These are phyloP conservation scores for Pestalotiopsis fici DNA, from an alignment of 2,329 filamentous ascomycete species.

Conservation along the genomic window DNA sequence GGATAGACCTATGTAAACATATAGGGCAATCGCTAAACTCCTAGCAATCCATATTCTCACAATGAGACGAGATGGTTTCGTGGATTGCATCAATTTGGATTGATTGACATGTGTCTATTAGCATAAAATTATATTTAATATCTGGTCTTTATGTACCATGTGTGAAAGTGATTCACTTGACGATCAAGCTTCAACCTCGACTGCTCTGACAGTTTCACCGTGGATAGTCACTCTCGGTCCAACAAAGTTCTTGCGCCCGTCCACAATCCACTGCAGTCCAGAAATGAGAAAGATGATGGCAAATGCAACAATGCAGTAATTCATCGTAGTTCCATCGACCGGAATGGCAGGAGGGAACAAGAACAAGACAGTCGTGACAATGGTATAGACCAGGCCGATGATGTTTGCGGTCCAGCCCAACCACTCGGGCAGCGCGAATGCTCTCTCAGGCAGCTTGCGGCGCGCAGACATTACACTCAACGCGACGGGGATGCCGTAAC, in stretches of 20 bases:
- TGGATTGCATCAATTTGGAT: no score
- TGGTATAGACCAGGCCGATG: conserved; percentile 64
- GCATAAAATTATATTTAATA: background rate
- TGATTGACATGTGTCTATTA: no score
- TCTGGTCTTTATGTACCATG: background rate
- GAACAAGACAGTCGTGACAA: conserved; percentile 74
- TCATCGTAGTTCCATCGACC: conserved; percentile 70
- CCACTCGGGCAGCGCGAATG: conserved; percentile 55
- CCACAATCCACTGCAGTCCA: conserved; percentile 40
- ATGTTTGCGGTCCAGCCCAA: conserved; percentile 64
- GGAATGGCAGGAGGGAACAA: conserved; percentile 70
- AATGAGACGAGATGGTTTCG: no score
- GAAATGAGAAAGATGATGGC: conserved; percentile 50
- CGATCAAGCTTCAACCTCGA: background rate
- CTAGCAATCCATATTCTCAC: no score
- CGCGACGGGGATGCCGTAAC: conserved; percentile 72
- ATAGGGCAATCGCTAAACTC: no score
- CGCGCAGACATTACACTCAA: conserved; percentile 70
- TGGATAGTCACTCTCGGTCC: conserved; percentile 34
- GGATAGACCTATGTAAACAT: no score
- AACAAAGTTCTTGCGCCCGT: conserved; percentile 47
- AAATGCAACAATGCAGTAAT: conserved; percentile 51
- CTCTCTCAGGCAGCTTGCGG: conserved; percentile 61
- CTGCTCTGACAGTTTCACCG: conserved; percentile 9
- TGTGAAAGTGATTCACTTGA: background rate